Evolutionary conservation across 441 rosid genomes (phyloP).

Genomic region (Croton laevigatus): DNA sequence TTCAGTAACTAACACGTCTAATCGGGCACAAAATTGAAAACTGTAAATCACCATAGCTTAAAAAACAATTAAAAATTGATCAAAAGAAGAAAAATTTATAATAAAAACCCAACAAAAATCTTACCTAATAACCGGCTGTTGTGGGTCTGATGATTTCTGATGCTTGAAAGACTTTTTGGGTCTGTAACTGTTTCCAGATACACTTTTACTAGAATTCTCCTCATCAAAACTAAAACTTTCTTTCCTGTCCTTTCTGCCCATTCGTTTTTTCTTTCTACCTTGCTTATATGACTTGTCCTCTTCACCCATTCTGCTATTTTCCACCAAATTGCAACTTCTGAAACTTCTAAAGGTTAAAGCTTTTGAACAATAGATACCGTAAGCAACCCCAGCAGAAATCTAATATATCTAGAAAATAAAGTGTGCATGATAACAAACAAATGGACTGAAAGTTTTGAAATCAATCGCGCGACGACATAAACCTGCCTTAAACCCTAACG

Average conservation of each 20-base stretch:
- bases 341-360: constrained; percentile 39
- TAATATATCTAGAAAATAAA: not conserved
- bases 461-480: not conserved
- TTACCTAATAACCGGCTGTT: constrained; percentile 53
- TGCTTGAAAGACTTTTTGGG: constrained; percentile 31
- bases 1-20: constrained; percentile 11
- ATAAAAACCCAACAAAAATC: not conserved
- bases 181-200: constrained; percentile 30
- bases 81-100: not conserved
- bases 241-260: constrained; percentile 47
- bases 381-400: not conserved
- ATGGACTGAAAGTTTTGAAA: not conserved
- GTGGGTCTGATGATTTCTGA: constrained; percentile 39
- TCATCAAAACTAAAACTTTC: constrained; percentile 43
- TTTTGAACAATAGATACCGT: constrained; percentile 61
- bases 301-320: constrained; percentile 47
- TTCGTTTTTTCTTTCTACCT: constrained; percentile 36
- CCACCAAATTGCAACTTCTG: constrained; percentile 19
- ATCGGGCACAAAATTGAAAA: not conserved
- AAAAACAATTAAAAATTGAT: not conserved
- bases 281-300: constrained; percentile 43
- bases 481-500: constrained; percentile 21
- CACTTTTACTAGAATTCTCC: constrained; percentile 36
- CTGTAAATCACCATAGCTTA: not conserved
- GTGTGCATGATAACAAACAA: not conserved